Evolutionary conservation across 2,329 filamentous ascomycete species (phyloP), one percentile per base, ranked within the genome.

Genomic region (Penicillium sp.): DNA sequence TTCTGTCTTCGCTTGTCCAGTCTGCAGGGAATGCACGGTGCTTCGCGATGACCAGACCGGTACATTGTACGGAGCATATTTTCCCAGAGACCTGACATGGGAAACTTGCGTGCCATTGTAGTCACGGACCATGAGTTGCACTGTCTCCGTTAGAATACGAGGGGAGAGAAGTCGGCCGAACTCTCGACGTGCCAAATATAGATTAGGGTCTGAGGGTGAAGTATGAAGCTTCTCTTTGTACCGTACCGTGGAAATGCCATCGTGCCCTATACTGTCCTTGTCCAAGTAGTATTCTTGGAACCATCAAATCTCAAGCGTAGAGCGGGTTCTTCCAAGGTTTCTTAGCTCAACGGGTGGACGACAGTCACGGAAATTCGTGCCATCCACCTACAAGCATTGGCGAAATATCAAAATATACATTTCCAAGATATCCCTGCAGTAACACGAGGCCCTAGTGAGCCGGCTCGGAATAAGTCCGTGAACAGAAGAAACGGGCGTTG

Each of bases 71-170:
- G 4, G 20, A 4, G 4, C 4, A 22, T 22, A 22, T 22, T 22
- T 33, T n/a, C 13, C 13, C 30, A 7, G 6, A 4, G 8, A 14
- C 2, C 39, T 41, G 20, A 35, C 38, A 28, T 35, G 14, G 6
- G n/a, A 35, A 35, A 35, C n/a, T 18, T 5, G 30, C 2, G 20
- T 9, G 25, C 25, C 9, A 24, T 5, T 7, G 4, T 24, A 41
- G 22, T 41, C 39, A 41, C 27, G 22, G 27, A 27, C n/a, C 22
- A 41, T n/a, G n/a, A 27, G n/a, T 41, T 16, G 22, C 24, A n/a
- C 20, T 48, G 51, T 54, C 51, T 51, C 51, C 48, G 47, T 14
- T 48, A 50, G 39, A 54, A 54, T 48, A 54, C 51, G 44, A 50
- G 51, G 20, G 27, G 31, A 47, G 10, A 28, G 13, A 24, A 10